Conservation (phyloP, 148 eudicot species). For the Heliosperma pusillum region DNA sequence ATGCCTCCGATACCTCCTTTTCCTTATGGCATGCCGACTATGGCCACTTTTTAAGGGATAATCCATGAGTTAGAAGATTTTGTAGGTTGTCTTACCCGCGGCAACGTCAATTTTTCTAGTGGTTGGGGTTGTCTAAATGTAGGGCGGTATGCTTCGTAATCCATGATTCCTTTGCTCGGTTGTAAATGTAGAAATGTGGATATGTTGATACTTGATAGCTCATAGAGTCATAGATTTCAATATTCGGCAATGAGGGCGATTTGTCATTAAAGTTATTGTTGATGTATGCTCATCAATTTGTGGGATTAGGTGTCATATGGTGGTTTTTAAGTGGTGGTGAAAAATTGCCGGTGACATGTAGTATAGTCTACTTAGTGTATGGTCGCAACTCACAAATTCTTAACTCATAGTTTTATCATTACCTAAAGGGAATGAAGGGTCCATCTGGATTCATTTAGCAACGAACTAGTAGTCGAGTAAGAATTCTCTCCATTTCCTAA, state of each 20-base stretch:
- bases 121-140: constrained; percentile 4
- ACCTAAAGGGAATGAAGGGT: too few species aligned
- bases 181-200: constrained; percentile 22
- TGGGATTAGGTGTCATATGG: not conserved
- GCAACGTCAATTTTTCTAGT: constrained; percentile 27
- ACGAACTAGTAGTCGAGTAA: too few species aligned
- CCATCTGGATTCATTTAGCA: too few species aligned
- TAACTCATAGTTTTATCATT: too few species aligned
- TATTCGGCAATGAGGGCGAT: constrained; percentile 14
- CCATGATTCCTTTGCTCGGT: not conserved
- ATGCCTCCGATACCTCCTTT: constrained; percentile 99
- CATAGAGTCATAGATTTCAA: not conserved
- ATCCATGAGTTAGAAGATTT: constrained; percentile 10
- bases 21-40: constrained; percentile 73
- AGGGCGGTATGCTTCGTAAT: constrained; percentile 2
- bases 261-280: constrained; percentile 13
- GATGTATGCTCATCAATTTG: constrained; percentile 13
- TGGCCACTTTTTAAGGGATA: constrained; percentile 63
- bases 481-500: too few species aligned
- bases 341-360: too few species aligned
- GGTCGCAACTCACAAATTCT: too few species aligned
- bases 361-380: too few species aligned
- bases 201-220: constrained; percentile 18
- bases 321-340: constrained; percentile 25
- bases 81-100: constrained; percentile 22